Evolutionary conservation across 805 yeast species (phyloP).

Genomic region (Candida ponderosae): DNA sequence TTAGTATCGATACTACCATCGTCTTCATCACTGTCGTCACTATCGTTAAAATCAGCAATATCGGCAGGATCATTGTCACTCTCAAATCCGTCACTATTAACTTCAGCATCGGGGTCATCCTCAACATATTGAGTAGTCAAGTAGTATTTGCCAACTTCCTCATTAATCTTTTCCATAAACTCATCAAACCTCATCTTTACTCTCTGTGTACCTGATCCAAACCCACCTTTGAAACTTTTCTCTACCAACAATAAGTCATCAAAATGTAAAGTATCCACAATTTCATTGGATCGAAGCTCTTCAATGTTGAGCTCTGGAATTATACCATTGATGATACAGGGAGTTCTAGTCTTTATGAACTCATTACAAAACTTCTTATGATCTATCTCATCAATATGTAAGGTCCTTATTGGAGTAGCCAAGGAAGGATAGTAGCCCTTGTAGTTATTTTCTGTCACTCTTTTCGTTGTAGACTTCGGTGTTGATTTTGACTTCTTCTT

Average conservation of each 20-base stretch:
- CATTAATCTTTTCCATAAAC: conserved; percentile 32
- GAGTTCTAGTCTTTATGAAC: conserved; percentile 36
- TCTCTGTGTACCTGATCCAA: conserved; percentile 57
- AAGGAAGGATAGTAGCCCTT: conserved; percentile 12
- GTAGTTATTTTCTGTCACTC: conserved; percentile 3
- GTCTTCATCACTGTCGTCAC: conserved; percentile 11
- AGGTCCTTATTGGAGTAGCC: conserved; percentile 9
- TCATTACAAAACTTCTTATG: conserved; percentile 26
- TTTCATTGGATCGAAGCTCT: conserved; percentile 24
- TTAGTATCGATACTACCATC: conserved; percentile 1
- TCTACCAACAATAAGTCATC: conserved; percentile 45
- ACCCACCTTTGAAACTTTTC: conserved; percentile 50
- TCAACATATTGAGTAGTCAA: conserved; percentile 65
- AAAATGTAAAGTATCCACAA: conserved; percentile 30
- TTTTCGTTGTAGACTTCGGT: background rate
- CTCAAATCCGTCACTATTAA: conserved; percentile 13
- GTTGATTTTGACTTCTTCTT: background rate
- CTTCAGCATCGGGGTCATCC: conserved; percentile 28
- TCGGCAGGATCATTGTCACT: conserved; percentile 10
- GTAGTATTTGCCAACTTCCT: conserved; percentile 40
- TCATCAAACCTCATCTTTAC: conserved; percentile 41
- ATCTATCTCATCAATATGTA: conserved; percentile 13
- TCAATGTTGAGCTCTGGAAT: conserved; percentile 26
- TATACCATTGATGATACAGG: conserved; percentile 39
- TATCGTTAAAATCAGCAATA: conserved; percentile 9